Conservation (phyloP, 495 filamentous ascomycete species). For the Astrothelium macrocarpum region DNA sequence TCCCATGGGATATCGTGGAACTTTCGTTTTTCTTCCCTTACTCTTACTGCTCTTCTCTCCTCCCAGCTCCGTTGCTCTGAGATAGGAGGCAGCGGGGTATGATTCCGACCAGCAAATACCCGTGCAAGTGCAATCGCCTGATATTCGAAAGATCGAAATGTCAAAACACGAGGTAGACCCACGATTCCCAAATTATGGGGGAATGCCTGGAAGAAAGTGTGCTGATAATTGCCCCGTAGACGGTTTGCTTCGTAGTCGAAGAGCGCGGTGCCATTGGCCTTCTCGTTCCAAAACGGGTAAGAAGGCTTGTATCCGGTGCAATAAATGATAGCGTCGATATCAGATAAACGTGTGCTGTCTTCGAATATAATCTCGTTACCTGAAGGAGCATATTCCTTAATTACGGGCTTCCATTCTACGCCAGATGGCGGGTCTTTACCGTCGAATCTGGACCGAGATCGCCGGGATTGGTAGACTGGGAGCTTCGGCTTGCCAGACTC, state of each 20-base stretch:
- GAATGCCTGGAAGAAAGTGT: slow-evolving; percentile 38
- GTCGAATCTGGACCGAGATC: slow-evolving; percentile 38
- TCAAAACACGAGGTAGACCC: slow-evolving; percentile 37
- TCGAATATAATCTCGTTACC: slow-evolving; percentile 36
- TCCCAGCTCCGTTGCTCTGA: slow-evolving; percentile 38
- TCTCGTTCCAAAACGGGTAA: slow-evolving; percentile 42
- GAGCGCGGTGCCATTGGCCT: slow-evolving; percentile 31
- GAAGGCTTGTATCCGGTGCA: slow-evolving; percentile 41
- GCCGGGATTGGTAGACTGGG: slow-evolving; percentile 39
- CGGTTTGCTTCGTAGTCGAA: slow-evolving; percentile 34
- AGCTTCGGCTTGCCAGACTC: slow-evolving; percentile 22
- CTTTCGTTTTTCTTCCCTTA: slow-evolving; percentile 24
- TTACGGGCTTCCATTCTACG: slow-evolving; percentile 39
- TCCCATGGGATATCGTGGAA: slow-evolving; percentile 44
- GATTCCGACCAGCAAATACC: slow-evolving; percentile 33
- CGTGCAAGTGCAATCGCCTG: slow-evolving; percentile 42
- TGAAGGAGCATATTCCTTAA: slow-evolving; percentile 27
- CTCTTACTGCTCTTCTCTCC: slow-evolving; percentile 20
- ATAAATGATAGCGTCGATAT: slow-evolving; percentile 41
- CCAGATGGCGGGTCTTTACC: slow-evolving; percentile 32
- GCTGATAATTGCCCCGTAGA: slow-evolving; percentile 32
- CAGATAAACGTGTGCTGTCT: slow-evolving; percentile 33
- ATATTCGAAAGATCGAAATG: slow-evolving; percentile 44
- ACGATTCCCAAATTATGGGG: slow-evolving; percentile 34
- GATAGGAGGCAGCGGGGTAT: slow-evolving; percentile 24